Evolutionary conservation across 2,329 filamentous ascomycete species (phyloP).

Genomic region (Fonsecaea nubica): DNA sequence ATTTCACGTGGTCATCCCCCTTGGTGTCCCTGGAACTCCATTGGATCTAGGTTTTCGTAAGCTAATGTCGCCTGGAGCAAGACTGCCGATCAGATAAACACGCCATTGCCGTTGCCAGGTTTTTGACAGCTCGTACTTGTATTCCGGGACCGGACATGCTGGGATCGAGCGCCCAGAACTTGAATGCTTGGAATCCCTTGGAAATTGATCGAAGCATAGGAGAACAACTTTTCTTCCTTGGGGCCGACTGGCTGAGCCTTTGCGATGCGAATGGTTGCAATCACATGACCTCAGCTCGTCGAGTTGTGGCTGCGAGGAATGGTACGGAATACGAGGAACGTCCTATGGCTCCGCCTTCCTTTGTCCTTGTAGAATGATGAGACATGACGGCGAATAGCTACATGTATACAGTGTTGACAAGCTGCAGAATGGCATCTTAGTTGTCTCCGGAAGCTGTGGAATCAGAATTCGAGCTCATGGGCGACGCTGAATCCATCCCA

Average conservation of each 20-base stretch:
- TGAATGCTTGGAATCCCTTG: conserved; percentile 5
- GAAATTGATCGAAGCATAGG: background rate
- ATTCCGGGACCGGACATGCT: background rate
- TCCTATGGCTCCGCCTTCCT: background rate
- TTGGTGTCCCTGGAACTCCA: background rate
- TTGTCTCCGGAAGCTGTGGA: background rate
- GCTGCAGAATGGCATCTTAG: background rate
- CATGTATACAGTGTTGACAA: background rate
- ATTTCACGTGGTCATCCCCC: conserved; percentile 28
- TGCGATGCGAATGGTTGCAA: conserved; percentile 1
- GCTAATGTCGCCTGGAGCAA: conserved; percentile 15
- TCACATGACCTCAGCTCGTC: conserved; percentile 3
- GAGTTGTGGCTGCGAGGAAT: background rate
- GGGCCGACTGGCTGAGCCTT: background rate
- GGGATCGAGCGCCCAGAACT: background rate
- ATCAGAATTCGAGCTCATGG: background rate
- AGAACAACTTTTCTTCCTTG: conserved; percentile 1
- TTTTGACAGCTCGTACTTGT: conserved; percentile 7
- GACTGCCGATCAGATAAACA: conserved; percentile 21
- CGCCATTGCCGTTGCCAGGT: conserved; percentile 2
- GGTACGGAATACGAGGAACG: conserved; percentile 4
- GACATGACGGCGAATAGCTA: background rate
- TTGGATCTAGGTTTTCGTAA: conserved; percentile 9
- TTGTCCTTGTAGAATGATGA: background rate
- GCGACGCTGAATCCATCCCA: background rate